Evolutionary conservation across 768 basidiomycete species (phyloP).

Genomic region (Russula virescens): DNA sequence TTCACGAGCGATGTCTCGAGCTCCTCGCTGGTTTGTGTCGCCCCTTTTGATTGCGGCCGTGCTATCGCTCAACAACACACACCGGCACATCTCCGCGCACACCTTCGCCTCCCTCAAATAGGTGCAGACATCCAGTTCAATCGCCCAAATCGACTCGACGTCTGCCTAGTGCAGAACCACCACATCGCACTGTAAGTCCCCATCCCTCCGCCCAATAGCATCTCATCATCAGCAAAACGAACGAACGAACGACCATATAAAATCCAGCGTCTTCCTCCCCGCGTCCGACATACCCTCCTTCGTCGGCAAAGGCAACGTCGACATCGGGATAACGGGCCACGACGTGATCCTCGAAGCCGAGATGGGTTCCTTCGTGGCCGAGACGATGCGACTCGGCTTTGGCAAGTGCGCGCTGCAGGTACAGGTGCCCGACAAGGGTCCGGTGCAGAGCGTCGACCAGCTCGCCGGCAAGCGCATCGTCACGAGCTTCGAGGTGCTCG

Average conservation of each 20-base stretch:
- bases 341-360: constrained; percentile 91
- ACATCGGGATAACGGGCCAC: constrained; percentile 96
- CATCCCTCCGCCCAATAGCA: background rate
- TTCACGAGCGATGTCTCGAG: constrained; percentile 86
- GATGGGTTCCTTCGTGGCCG: constrained; percentile 72
- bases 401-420: constrained; percentile 88
- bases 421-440: constrained; percentile 77
- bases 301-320: constrained; percentile 95
- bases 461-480: constrained; percentile 90
- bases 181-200: constrained; percentile 79
- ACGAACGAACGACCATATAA: no score
- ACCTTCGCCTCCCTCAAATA: constrained; percentile 30
- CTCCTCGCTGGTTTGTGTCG: constrained; percentile 62
- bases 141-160: constrained; percentile 80
- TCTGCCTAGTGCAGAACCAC: constrained; percentile 90
- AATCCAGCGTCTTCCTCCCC: constrained; percentile 86
- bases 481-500: constrained; percentile 90
- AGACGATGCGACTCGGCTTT: constrained; percentile 80
- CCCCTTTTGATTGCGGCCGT: background rate
- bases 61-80: background rate
- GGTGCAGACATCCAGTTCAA: constrained; percentile 96
- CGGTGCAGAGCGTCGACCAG: constrained; percentile 66
- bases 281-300: constrained; percentile 97
- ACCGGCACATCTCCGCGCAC: background rate
- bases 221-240: background rate